Evolutionary conservation across 352 stramenopile species (phyloP).

Genomic region (Aphanomyces invadans): DNA sequence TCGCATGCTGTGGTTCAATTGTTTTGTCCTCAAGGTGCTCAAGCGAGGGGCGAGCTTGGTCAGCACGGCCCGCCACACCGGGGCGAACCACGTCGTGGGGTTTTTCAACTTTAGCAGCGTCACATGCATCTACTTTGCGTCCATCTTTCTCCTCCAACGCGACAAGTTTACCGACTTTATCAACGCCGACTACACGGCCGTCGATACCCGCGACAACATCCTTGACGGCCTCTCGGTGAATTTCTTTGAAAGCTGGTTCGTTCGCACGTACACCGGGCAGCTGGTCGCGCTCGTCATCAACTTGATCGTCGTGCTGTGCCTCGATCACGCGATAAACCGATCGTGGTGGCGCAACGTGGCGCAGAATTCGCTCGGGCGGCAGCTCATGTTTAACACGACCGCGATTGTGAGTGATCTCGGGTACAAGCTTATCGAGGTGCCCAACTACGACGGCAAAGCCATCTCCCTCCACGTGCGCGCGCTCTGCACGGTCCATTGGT

Average conservation of each 20-base stretch:
- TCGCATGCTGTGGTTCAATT: constrained; percentile 14
- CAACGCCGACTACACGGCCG: not conserved
- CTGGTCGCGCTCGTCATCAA: not conserved
- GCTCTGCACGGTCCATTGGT: not conserved
- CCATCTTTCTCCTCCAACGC: not conserved
- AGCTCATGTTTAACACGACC: constrained; percentile 8
- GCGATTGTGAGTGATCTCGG: constrained; percentile 1
- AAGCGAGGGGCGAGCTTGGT: not conserved
- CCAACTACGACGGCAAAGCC: not conserved
- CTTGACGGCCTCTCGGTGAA: constrained; percentile 5
- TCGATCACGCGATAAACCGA: not conserved
- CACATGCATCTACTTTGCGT: not conserved
- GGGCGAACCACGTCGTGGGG: not conserved
- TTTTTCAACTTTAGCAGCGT: constrained; percentile 14
- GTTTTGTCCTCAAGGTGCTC: not conserved
- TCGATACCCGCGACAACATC: not conserved
- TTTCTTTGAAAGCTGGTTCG: not conserved
- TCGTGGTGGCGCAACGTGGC: not conserved
- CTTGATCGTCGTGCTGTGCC: not conserved
- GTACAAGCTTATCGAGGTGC: not conserved
- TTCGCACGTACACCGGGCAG: not conserved
- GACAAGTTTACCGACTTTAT: not conserved
- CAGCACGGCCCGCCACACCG: not conserved
- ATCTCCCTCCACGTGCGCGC: not conserved
- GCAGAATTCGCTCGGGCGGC: not conserved